phyloP scores from a whole-genome alignment of 2,329 filamentous ascomycete species.

The Botryosphaeria agaves region DNA sequence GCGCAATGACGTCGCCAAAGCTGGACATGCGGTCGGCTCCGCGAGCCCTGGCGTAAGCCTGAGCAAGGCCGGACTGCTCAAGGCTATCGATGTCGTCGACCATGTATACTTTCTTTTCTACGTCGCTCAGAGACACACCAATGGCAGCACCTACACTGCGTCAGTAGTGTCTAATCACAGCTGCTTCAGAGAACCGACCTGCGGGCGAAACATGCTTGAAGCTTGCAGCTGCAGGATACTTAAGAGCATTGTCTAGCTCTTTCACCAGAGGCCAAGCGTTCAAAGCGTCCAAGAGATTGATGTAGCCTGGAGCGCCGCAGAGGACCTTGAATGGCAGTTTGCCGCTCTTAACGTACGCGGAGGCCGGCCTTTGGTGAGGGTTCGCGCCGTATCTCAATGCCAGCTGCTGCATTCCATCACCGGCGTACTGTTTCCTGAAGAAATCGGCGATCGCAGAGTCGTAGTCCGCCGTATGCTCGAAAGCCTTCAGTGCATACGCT shows the following conservation, averaged over 20 bases:
- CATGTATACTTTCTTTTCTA: slow-evolving; percentile 96
- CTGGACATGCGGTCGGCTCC: slow-evolving; percentile 97
- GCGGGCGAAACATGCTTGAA: slow-evolving; percentile 99
- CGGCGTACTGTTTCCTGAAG: slow-evolving; percentile 94
- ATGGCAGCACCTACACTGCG: slow-evolving; percentile 94
- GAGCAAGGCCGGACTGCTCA: slow-evolving; percentile 69
- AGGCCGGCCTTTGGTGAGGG: slow-evolving; percentile 93
- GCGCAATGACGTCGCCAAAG: slow-evolving; percentile 90
- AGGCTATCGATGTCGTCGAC: slow-evolving; percentile 88
- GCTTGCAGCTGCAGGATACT: slow-evolving; percentile 79
- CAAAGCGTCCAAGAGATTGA: slow-evolving; percentile 90
- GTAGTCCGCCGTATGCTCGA: slow-evolving; percentile 96
- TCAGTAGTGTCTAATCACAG: too few species aligned
- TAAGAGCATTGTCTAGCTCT: slow-evolving; percentile 79
- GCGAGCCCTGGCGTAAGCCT: slow-evolving; percentile 88
- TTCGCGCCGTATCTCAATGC: slow-evolving; percentile 89
- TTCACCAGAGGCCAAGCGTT: slow-evolving; percentile 96
- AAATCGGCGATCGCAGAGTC: slow-evolving; percentile 88
- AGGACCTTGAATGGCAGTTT: slow-evolving; percentile 90
- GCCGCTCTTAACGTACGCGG: slow-evolving; percentile 57
- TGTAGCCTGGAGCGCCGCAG: slow-evolving; percentile 72
- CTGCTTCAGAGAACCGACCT: too few species aligned
- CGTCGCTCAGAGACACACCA: slow-evolving; percentile 66
- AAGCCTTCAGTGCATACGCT: slow-evolving; percentile 87
- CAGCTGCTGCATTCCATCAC: slow-evolving; percentile 65